These are phyloP conservation scores for Calonectria honghensis DNA, from an alignment of 2,329 filamentous ascomycete genomes.

Conservation along the genomic window DNA sequence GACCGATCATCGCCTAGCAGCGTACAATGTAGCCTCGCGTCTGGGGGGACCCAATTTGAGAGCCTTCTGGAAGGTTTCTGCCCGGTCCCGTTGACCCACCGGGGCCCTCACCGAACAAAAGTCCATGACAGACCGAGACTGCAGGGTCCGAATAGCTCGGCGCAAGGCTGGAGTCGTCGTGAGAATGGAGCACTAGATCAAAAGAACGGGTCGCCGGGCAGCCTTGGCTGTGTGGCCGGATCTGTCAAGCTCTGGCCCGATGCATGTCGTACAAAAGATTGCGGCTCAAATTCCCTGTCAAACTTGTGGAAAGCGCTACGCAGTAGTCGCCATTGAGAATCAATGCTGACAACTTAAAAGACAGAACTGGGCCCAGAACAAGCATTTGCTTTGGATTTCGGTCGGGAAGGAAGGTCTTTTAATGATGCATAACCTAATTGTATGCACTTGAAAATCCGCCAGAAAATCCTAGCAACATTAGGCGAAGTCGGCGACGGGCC, in stretches of 20 bases:
- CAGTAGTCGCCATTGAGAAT: not conserved
- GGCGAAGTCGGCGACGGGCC: slow-evolving; percentile 51
- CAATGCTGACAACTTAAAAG: not conserved
- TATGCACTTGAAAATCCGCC: slow-evolving; percentile 32
- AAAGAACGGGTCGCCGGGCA: not conserved
- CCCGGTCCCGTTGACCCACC: slow-evolving; percentile 49
- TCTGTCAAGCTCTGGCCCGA: slow-evolving; percentile 3
- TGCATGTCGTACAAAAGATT: slow-evolving; percentile 6
- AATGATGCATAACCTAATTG: slow-evolving; percentile 30
- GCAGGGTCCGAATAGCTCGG: slow-evolving; percentile 37
- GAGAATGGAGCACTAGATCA: slow-evolving; percentile 28
- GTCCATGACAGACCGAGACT: slow-evolving; percentile 44
- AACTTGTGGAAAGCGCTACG: not conserved
- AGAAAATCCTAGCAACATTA: slow-evolving; percentile 40
- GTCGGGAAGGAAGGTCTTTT: slow-evolving; percentile 8
- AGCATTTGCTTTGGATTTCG: not conserved
- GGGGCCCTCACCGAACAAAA: slow-evolving; percentile 46
- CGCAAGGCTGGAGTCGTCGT: slow-evolving; percentile 33
- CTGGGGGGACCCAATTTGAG: slow-evolving; percentile 46
- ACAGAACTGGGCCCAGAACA: not conserved
- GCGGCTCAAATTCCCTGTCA: not conserved
- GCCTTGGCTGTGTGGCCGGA: slow-evolving; percentile 24
- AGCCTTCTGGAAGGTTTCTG: slow-evolving; percentile 58
- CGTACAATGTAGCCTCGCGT: slow-evolving; percentile 40
- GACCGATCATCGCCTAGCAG: slow-evolving; percentile 33